Percentiles rank a stretch among this genome's conserved stretches.
Evolutionary conservation across 179 eudicot genomes (phyloP).

Genomic region (Spergularia azorica): DNA sequence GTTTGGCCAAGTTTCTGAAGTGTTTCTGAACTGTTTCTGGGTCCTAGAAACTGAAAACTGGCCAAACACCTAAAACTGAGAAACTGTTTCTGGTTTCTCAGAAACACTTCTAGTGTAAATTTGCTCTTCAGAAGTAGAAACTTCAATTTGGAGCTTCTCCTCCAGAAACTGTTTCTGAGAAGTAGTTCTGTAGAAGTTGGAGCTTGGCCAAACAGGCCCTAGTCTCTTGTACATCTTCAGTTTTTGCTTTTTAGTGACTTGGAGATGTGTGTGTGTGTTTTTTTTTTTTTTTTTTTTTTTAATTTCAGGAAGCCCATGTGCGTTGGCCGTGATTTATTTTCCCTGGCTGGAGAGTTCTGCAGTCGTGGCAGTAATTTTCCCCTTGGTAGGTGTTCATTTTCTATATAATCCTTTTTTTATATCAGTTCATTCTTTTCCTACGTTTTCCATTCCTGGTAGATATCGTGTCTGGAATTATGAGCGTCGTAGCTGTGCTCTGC

Average conservation of each 20-base stretch:
- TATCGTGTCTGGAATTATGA: conserved; percentile 1
- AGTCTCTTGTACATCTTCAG: not conserved
- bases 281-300: too few relatives aligned
- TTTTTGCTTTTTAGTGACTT: not conserved
- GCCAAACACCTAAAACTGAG: too few relatives aligned
- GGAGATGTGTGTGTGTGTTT: conserved; percentile 7
- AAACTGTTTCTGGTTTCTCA: too few relatives aligned
- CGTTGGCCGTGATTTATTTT: conserved; percentile 68
- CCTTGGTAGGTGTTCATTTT: conserved; percentile 53
- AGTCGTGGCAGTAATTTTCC: conserved; percentile 86
- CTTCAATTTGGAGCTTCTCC: too few relatives aligned
- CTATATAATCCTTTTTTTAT: not conserved
- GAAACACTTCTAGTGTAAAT: too few relatives aligned
- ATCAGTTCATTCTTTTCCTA: not conserved
- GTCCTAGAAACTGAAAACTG: too few relatives aligned
- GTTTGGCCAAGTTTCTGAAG: too few relatives aligned
- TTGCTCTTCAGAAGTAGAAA: too few relatives aligned
- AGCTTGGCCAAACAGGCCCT: not conserved
- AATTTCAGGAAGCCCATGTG: conserved; percentile 85
- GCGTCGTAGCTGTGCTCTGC: not conserved
- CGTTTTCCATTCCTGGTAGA: not conserved
- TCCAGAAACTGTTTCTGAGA: too few relatives aligned
- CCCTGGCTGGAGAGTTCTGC: conserved; percentile 91
- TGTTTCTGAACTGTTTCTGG: too few relatives aligned
- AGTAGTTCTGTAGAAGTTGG: too few relatives aligned